Conservation (phyloP, 2,329 filamentous ascomycete species). For the Ceratocystis papillata region DNA sequence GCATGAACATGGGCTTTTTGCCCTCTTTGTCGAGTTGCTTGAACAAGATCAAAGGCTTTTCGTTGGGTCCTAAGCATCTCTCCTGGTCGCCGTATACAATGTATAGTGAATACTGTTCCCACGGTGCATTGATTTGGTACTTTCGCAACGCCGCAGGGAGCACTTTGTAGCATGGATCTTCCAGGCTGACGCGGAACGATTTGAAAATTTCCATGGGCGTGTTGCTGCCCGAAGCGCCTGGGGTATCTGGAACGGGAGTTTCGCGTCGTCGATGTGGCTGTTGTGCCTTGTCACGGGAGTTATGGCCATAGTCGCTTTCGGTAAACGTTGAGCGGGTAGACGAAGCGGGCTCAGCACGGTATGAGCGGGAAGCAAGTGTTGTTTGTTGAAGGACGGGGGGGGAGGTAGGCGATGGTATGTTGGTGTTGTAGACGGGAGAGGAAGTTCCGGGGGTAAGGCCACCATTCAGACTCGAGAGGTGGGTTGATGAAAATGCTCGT, state of each 20-base stretch:
- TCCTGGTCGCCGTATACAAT: conserved; percentile 99
- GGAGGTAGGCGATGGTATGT: conserved; percentile 59
- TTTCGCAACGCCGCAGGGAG: conserved; percentile 91
- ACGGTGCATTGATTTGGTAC: conserved; percentile 96
- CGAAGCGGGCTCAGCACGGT: conserved; percentile 44
- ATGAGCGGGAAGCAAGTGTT: conserved; percentile 51
- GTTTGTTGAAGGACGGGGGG: conserved; percentile 47
- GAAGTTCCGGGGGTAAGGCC: conserved; percentile 43
- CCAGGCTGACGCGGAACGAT: conserved; percentile 93
- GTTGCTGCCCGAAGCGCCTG: conserved; percentile 35
- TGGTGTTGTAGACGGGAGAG: conserved; percentile 48
- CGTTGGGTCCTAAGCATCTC: conserved; percentile 78
- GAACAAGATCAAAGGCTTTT: conserved; percentile 90
- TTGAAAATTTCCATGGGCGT: conserved; percentile 92
- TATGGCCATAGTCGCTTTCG: conserved; percentile 35
- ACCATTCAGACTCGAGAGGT: conserved; percentile 60
- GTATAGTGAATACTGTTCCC: conserved; percentile 93
- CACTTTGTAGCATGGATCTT: conserved; percentile 96
- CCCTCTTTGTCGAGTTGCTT: conserved; percentile 96
- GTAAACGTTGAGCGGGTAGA: conserved; percentile 47
- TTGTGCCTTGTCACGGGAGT: conserved; percentile 32
- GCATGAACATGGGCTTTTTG: conserved; percentile 99
- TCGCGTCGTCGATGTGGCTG: conserved; percentile 46
- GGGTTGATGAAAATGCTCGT: conserved; percentile 54
- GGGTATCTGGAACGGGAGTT: conserved; percentile 52